phyloP scores from a whole-genome alignment of 2,329 filamentous ascomycete species.

The Epicoccum sorghinum region DNA sequence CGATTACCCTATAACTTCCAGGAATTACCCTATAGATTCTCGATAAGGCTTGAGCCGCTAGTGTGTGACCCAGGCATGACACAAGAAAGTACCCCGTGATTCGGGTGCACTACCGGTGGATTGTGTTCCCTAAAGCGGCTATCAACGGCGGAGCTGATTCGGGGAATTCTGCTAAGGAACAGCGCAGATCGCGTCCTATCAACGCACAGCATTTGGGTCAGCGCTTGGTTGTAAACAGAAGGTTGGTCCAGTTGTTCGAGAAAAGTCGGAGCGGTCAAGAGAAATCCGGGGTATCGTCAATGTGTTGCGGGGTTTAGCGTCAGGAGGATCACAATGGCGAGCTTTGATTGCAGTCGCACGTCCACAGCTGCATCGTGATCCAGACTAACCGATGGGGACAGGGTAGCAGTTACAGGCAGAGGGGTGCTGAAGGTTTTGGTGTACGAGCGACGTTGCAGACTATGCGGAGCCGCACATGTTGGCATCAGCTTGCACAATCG shows the following conservation, averaged over 20 bases:
- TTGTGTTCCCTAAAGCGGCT: conserved; percentile 39
- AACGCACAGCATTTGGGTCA: conserved; percentile 13
- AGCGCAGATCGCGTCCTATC: conserved; percentile 21
- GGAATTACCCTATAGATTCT: conserved; percentile 44
- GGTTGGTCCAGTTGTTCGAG: conserved; percentile 27
- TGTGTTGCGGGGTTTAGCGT: conserved; percentile 25
- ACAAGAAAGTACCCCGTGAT: conserved; percentile 29
- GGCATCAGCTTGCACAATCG: conserved; percentile 7
- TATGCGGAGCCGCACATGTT: conserved; percentile 25
- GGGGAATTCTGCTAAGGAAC: conserved; percentile 29
- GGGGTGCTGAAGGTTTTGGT: conserved; percentile 1
- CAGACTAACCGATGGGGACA: conserved; percentile 7
- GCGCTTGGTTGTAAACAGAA: conserved; percentile 26
- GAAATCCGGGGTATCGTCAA: conserved; percentile 17
- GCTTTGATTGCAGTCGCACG: conserved; percentile 21
- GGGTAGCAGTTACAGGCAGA: conserved; percentile 11
- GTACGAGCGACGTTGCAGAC: conserved; percentile 5
- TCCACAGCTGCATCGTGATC: conserved; percentile 18
- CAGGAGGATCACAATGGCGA: conserved; percentile 25
- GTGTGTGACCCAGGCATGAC: conserved; percentile 32
- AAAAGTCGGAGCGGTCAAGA: conserved; percentile 24
- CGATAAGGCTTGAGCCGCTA: conserved; percentile 33
- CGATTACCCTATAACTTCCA: conserved; percentile 45
- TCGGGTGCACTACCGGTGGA: conserved; percentile 26
- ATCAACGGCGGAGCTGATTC: conserved; percentile 32